These are phyloP conservation scores for Beta corolliflora DNA, from an alignment of 179 eudicot species.

Conservation along the genomic window DNA sequence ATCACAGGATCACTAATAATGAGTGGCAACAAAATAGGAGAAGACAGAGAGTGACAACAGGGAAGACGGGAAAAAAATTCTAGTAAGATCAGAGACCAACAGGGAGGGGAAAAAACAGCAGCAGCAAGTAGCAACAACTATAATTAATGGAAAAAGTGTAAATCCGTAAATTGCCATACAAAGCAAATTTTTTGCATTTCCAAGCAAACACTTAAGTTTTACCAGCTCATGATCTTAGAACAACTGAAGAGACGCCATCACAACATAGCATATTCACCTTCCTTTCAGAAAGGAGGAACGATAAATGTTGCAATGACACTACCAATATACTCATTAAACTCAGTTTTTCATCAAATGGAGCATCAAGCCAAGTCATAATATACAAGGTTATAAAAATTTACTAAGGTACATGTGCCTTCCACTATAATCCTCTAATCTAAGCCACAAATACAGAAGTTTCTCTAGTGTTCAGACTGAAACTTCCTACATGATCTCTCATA, in stretches of 20 bases:
- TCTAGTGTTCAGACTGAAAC: not conserved
- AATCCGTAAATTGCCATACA: too few species aligned
- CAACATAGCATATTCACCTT: not conserved
- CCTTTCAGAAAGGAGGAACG: not conserved
- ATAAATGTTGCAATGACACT: not conserved
- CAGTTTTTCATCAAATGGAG: not conserved
- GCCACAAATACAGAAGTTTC: not conserved
- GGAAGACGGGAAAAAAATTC: not conserved
- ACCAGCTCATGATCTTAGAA: not conserved
- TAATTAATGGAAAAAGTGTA: too few species aligned
- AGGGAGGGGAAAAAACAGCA: not conserved
- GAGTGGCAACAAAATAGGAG: not conserved
- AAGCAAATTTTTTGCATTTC: too few species aligned
- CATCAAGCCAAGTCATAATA: not conserved
- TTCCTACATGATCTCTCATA: not conserved
- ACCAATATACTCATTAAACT: slow-evolving; percentile 1
- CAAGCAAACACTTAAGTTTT: not conserved
- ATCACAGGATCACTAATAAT: not conserved
- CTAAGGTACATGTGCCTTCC: not conserved
- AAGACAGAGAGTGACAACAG: not conserved
- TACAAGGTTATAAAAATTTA: not conserved
- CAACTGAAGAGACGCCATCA: not conserved
- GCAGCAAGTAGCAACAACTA: not conserved
- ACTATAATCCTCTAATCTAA: not conserved
- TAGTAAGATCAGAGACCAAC: not conserved